Conservation (phyloP, 176 grass and related monocot species). For the Elaeis guineensis region DNA sequence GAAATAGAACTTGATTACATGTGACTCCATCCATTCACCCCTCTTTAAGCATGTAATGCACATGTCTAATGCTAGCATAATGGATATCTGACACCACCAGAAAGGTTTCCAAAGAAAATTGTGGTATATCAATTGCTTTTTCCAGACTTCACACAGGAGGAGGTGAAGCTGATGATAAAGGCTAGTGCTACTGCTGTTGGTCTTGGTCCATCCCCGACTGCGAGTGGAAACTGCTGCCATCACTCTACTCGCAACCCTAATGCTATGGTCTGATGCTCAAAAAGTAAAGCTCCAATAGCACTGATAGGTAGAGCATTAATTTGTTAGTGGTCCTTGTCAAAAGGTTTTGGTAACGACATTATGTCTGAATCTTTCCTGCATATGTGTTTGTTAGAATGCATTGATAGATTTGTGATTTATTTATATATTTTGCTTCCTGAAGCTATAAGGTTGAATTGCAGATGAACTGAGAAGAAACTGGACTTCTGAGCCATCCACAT, state of each 20-base stretch:
- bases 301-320: constrained; percentile 1
- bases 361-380: too few species aligned
- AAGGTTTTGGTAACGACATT: neutral
- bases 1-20: too few species aligned
- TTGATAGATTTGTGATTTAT: neutral
- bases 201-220: constrained; percentile 63
- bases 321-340: neutral
- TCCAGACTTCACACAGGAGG: constrained; percentile 82
- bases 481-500: too few species aligned
- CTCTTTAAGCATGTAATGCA: too few species aligned
- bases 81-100: too few species aligned
- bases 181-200: constrained; percentile 53
- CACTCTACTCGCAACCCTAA: constrained; percentile 56
- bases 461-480: too few species aligned
- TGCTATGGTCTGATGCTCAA: constrained; percentile 85
- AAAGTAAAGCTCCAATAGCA: constrained; percentile 4
- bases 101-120: too few species aligned
- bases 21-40: too few species aligned
- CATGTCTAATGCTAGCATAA: too few species aligned
- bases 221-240: constrained; percentile 85
- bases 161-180: constrained; percentile 52
- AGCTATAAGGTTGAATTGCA: too few species aligned
- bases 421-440: neutral
- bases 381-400: too few species aligned
- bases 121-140: neutral